Evolutionary conservation across 805 yeast genomes (phyloP).

Genomic region (Saturnispora hagleri): DNA sequence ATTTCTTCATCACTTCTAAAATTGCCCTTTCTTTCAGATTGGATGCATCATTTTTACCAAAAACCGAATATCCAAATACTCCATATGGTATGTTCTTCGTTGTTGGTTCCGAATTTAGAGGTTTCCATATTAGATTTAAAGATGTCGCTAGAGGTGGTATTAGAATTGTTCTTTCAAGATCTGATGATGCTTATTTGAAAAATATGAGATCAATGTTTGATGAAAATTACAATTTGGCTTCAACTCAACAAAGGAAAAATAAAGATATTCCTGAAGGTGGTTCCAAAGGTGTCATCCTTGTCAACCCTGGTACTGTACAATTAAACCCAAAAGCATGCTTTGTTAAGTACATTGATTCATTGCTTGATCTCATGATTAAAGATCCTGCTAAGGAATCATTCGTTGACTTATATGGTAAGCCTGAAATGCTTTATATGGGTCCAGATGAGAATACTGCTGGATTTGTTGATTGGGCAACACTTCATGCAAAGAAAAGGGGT

Average conservation of each 20-base stretch:
- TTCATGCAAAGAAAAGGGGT: constrained; percentile 84
- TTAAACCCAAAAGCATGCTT: constrained; percentile 76
- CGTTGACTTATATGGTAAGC: constrained; percentile 74
- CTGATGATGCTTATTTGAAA: constrained; percentile 72
- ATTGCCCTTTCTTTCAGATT: constrained; percentile 92
- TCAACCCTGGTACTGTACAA: constrained; percentile 65
- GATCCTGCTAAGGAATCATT: constrained; percentile 68
- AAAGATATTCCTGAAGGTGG: constrained; percentile 99
- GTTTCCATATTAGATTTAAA: constrained; percentile 93
- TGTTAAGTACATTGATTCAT: constrained; percentile 85
- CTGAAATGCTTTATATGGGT: constrained; percentile 92
- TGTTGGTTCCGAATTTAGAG: constrained; percentile 94
- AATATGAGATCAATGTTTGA: constrained; percentile 87
- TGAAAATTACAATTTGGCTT: constrained; percentile 92
- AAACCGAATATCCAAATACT: constrained; percentile 79
- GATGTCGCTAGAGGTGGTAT: constrained; percentile 99
- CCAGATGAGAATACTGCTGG: constrained; percentile 99
- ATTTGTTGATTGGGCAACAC: constrained; percentile 94
- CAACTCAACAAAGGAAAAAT: constrained; percentile 93
- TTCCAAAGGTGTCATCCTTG: constrained; percentile 89
- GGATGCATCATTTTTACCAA: constrained; percentile 78
- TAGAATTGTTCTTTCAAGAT: constrained; percentile 83
- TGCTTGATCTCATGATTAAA: constrained; percentile 75
- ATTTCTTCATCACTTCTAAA: constrained; percentile 87
- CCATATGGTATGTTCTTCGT: constrained; percentile 93